Evolutionary conservation across 2,329 filamentous ascomycete genomes (phyloP), one percentile per base, ranked within the genome.

Genomic region (Pezicula rhizophila): DNA sequence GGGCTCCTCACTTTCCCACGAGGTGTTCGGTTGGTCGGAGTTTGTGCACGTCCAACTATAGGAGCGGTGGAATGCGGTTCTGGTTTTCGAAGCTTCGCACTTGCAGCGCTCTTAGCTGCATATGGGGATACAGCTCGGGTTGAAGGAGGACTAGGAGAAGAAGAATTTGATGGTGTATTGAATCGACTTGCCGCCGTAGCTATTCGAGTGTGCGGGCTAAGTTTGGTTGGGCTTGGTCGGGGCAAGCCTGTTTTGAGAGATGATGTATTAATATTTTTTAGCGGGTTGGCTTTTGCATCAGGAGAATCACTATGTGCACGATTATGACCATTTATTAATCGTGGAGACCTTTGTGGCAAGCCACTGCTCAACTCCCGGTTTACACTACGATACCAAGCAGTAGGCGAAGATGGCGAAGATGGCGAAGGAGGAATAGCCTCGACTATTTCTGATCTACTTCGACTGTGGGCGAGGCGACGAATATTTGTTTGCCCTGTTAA

Each of bases 391-490:
- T 85, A 85, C 80, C 82, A 86, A 49, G 81, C 80, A 38, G 79
- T 82, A 10, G 84, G 82, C 4, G 84, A 88, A 12, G 78, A 68
- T 12, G 82, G 79, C 4, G 84, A 88, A 12, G 78, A 68, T 12
- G 82, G 79, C 53, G 84, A 78, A 10, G 28, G 8, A 12, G 28
- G 28, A 49, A 70, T 64, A 23, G 23, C 45, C 4, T 23, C 46
- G 53, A 79, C 76, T 35, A 73, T 68, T 56, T 82, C 73, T 40
- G 80, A 82, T 50, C 75, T 69, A 57, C 74, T 81, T 56, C 78
- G 71, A 47, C 75, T 73, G 54, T 78, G 75, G 53, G 45, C 65
- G 60, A 52, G 66, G 56, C 75, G 76, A 53, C 77, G 74, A 55
- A 86, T 67, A 62, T 76, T 82, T n/a, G 86, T 84, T 60, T 91